Conservation (phyloP, 2,329 filamentous ascomycete species). For the Cucurbitaria berberidis region DNA sequence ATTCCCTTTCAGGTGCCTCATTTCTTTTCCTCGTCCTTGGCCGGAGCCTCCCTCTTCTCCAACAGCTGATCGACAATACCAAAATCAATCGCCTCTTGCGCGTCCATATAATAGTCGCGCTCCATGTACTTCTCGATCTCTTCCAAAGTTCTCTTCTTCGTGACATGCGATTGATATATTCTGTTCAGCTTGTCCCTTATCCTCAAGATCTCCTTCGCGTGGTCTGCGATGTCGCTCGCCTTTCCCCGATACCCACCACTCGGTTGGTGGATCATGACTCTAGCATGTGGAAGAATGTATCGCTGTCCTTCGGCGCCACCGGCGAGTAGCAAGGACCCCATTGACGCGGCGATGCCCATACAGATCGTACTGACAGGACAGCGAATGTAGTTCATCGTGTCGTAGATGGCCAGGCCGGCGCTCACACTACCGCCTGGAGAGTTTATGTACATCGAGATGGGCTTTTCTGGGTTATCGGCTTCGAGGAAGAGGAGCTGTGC, state of each 20-base stretch:
- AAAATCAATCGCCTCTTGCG: slow-evolving; percentile 84
- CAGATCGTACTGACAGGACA: slow-evolving; percentile 94
- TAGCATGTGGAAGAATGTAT: slow-evolving; percentile 88
- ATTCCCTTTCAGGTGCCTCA: neutral
- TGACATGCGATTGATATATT: slow-evolving; percentile 88
- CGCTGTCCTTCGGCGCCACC: slow-evolving; percentile 85
- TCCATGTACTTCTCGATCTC: slow-evolving; percentile 97
- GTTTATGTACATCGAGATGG: slow-evolving; percentile 98
- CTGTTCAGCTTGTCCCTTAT: slow-evolving; percentile 84
- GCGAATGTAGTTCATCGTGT: slow-evolving; percentile 97
- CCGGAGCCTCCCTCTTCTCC: slow-evolving; percentile 61
- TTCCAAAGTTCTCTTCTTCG: slow-evolving; percentile 74
- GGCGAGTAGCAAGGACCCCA: slow-evolving; percentile 88
- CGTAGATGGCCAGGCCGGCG: slow-evolving; percentile 87
- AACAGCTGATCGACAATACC: slow-evolving; percentile 93
- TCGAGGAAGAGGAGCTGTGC: slow-evolving; percentile 97
- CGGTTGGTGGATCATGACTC: slow-evolving; percentile 97
- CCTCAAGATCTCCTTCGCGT: slow-evolving; percentile 93
- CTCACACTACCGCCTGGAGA: slow-evolving; percentile 92
- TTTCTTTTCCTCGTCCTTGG: slow-evolving; percentile 43
- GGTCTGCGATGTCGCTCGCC: slow-evolving; percentile 87
- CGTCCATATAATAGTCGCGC: slow-evolving; percentile 91
- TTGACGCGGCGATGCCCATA: slow-evolving; percentile 90
- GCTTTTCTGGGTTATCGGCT: slow-evolving; percentile 91
- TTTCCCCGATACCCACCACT: slow-evolving; percentile 74